Evolutionary conservation across 2,329 filamentous ascomycete genomes (phyloP), one percentile per base, ranked within the genome.

Genomic region (Aspergillus neotritici): DNA sequence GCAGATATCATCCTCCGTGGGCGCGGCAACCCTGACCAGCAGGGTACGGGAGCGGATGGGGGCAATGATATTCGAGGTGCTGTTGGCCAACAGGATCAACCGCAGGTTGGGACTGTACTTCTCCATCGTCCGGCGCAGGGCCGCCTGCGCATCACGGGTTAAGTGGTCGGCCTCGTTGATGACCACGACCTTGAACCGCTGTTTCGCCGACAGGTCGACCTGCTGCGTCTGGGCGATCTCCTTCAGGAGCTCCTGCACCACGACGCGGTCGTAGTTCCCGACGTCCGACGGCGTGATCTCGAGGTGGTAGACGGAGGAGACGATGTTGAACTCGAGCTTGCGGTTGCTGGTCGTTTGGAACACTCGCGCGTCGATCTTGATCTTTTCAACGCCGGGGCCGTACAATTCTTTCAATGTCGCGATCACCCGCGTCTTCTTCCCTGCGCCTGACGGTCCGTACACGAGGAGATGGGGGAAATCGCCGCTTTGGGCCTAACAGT

Each of bases 241-340:
- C 67, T 98, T 98, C 37, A 98, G 74, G 37, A 98, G 74, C 60
- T 97, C 93, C 63, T 98, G 93, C 11, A 98, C 78, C 2, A 98
- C 93, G 3, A 98, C 93, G 42, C 93, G 80, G 67, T 98, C 93
- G 61, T 96, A 96, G 66, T 86, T 94, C 48, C 91, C 93, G 4
- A 98, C 93, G 57, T 98, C 93, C 1, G 88, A 94, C 0, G 93
- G 93, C 6, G 93, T 98, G 62, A 98, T 98, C 67, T 98, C 93
- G 57, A 98, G 83, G 67, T 98, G 93, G 71, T 98, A 98, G 51
- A 96, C 83, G 0, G 91, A 97, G 34, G 90, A 83, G 42, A 98
- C 93, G 52, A 98, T 94, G 72, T 96, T 98, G 79, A 98, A 98
- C 70, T 98, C 93, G 57, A 98, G 84, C 70, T 98, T 98, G 64